Base-by-base conservation (phyloP, 176 grass and related monocot genomes). In the Tuctoria greenei region DNA sequence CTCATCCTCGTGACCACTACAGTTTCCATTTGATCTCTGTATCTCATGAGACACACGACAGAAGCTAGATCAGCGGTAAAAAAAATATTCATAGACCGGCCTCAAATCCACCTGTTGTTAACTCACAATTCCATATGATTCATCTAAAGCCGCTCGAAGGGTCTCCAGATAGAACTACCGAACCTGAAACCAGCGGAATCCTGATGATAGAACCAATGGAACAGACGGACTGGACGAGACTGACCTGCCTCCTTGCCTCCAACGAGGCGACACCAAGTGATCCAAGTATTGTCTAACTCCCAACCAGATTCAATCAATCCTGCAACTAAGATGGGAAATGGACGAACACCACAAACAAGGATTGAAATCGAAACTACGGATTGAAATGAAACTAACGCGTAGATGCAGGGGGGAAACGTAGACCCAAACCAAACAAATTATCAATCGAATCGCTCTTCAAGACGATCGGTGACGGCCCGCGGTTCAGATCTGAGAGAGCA, bases 121-220 rank as follows among this genome's bases (percentile, higher is more conserved):
- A 25, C 5, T 10, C 21, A 25, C 1, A 21, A 57, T 12, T 17
- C 21, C 8, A 26, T 13, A 3, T 13, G 55, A 26, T 26, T 24
- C 47, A 20, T 7, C 17, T 15, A 4, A 52, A n/a, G 24, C 10
- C 52, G 23, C 20, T n/a, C 7, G 7, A 56, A 2, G 31, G 31
- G 31, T 31, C 31, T 3, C n/a, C 2, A 31, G 31, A 31, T 10
- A 23, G 3, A 31, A 5, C n/a, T 56, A 56, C 4, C 8, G 4
- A 35, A 64, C 64, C 79, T 82, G 79, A 52, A 82, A 83, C 8
- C 61, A 83, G 61, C 31, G 11, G 31, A 61, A 40, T 65, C 73
- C 20, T 54, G n/a, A 44, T 83, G 75, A 64, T 26, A 27, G 42
- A 68, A 83, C 69, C 42, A 83, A 68, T 27, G 10, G 18, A 65